phyloP scores from a whole-genome alignment of 331 rosid species.

The Quercus lobata region DNA sequence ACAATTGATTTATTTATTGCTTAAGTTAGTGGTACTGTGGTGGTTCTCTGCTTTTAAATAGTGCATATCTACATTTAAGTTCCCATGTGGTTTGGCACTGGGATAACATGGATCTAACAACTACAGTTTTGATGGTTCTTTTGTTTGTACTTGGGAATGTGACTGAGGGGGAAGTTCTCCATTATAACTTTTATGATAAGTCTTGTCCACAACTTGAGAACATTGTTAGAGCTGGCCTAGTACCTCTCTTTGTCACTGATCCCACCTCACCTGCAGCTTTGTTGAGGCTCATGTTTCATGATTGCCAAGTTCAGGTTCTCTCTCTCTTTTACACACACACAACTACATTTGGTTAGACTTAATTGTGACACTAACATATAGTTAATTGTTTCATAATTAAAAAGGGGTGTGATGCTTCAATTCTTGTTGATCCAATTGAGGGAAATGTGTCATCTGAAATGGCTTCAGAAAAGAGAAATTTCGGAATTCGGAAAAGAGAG shows the following conservation, averaged over 20 bases:
- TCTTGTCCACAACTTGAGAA: slow-evolving; percentile 31
- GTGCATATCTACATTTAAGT: not conserved
- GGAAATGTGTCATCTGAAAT: slow-evolving; percentile 5
- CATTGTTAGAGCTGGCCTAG: slow-evolving; percentile 12
- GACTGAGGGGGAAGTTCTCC: slow-evolving; percentile 13
- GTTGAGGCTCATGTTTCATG: slow-evolving; percentile 41
- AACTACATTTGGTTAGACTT: not conserved
- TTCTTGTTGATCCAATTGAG: slow-evolving; percentile 18
- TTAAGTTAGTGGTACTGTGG: not conserved
- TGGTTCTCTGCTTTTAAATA: not conserved
- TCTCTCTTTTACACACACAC: not conserved
- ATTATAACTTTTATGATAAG: slow-evolving; percentile 25
- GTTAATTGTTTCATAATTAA: not conserved
- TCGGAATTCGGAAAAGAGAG: slow-evolving; percentile 26
- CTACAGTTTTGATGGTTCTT: not conserved
- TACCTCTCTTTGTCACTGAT: slow-evolving; percentile 20
- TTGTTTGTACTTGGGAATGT: slow-evolving; percentile 3
- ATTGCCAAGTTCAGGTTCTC: slow-evolving; percentile 37
- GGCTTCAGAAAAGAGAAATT: slow-evolving; percentile 12
- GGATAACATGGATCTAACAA: slow-evolving; percentile 11
- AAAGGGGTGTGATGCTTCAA: slow-evolving; percentile 38
- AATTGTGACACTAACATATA: not conserved
- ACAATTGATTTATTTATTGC: not conserved
- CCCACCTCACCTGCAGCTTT: slow-evolving; percentile 28
- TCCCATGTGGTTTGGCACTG: not conserved